Evolutionary conservation across 805 yeast genomes (phyloP).

Genomic region (Candida saitoana): DNA sequence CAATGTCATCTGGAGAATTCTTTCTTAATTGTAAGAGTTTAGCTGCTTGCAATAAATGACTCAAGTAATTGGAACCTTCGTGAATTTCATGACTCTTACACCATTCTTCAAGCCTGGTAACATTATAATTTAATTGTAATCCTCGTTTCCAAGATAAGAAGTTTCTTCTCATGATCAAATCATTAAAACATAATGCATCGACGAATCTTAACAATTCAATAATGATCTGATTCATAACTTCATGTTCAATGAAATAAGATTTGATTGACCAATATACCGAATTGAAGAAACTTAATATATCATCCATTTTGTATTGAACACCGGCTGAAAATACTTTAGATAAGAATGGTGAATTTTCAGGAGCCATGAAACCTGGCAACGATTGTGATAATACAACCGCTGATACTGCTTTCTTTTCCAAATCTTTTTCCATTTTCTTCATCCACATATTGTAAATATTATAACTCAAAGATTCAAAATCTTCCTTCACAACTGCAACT

Average conservation of each 20-base stretch:
- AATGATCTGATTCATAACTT: constrained; percentile 79
- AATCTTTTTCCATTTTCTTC: constrained; percentile 86
- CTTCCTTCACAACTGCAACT: constrained; percentile 89
- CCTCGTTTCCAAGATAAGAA: constrained; percentile 98
- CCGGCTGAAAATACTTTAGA: constrained; percentile 74
- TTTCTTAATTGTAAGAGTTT: constrained; percentile 89
- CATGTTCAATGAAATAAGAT: constrained; percentile 79
- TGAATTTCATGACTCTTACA: constrained; percentile 89
- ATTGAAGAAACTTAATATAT: constrained; percentile 82
- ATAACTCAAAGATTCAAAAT: constrained; percentile 86
- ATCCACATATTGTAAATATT: constrained; percentile 96
- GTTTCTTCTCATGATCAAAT: constrained; percentile 88
- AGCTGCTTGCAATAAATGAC: constrained; percentile 88
- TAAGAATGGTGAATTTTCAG: constrained; percentile 75
- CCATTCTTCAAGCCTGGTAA: constrained; percentile 97
- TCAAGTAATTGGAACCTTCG: constrained; percentile 79
- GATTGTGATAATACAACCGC: constrained; percentile 94
- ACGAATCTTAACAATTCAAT: constrained; percentile 79
- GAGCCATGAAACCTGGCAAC: constrained; percentile 91
- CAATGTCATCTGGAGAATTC: constrained; percentile 83
- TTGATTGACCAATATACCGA: constrained; percentile 91
- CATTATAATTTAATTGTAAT: constrained; percentile 91
- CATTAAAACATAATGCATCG: constrained; percentile 93
- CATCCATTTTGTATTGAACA: constrained; percentile 87
- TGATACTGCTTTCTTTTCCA: constrained; percentile 89